Conservation (phyloP, 2,329 filamentous ascomycete species). For the Penicillium sp. region DNA sequence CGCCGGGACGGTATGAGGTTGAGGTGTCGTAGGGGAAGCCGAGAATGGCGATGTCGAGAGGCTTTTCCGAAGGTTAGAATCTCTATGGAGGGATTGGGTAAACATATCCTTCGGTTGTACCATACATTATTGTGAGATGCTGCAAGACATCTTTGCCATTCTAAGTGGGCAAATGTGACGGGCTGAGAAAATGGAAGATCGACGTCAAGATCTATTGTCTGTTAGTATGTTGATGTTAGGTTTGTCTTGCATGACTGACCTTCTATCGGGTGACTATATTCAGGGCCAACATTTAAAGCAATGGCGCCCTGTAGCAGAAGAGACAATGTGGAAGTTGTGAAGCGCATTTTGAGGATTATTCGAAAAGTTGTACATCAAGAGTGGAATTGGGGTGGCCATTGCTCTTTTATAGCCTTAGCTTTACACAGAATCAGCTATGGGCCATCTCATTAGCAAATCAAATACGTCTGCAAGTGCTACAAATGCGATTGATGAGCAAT, state of each 20-base stretch:
- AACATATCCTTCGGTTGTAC: too few relatives aligned
- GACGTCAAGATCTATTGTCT: conserved; percentile 26
- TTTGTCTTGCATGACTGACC: conserved; percentile 1
- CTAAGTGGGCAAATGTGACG: conserved; percentile 31
- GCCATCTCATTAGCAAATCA: not conserved
- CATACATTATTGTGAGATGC: conserved; percentile 16
- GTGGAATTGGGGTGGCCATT: not conserved
- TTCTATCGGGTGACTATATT: conserved; percentile 26
- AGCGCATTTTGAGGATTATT: not conserved
- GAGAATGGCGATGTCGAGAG: conserved; percentile 34
- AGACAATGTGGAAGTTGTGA: not conserved
- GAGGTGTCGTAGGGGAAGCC: conserved; percentile 38
- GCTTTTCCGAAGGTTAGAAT: not conserved
- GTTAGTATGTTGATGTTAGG: not conserved
- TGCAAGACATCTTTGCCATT: conserved; percentile 31
- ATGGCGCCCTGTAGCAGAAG: not conserved
- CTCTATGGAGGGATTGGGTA: not conserved
- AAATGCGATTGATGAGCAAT: not conserved
- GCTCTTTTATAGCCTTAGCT: not conserved
- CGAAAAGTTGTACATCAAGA: not conserved
- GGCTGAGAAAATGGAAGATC: conserved; percentile 34
- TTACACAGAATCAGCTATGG: not conserved
- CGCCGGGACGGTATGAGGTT: conserved; percentile 33
- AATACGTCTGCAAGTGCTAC: not conserved
- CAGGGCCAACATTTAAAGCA: conserved; percentile 24